phyloP scores from a whole-genome alignment of 2,329 filamentous ascomycete species.

The Cladosporium sp. region DNA sequence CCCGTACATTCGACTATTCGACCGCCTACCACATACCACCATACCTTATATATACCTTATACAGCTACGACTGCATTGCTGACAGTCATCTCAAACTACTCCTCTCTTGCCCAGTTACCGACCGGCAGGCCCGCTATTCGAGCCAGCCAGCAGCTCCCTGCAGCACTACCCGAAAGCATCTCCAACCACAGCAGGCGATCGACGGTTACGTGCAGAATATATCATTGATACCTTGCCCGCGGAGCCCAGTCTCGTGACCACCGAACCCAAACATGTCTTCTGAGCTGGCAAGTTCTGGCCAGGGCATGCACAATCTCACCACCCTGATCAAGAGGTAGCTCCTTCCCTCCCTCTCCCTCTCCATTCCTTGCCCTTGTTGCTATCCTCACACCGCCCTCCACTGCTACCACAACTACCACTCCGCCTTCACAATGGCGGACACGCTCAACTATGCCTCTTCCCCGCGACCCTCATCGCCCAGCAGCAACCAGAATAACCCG shows the following conservation, averaged over 20 bases:
- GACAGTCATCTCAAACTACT: not conserved
- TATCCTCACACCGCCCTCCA: not conserved
- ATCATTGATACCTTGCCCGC: not conserved
- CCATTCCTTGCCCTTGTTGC: conserved; percentile 15
- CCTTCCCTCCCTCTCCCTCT: conserved; percentile 11
- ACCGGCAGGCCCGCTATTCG: not conserved
- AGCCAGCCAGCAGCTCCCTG: not conserved
- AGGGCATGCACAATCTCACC: conserved; percentile 90
- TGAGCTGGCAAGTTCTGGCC: conserved; percentile 3
- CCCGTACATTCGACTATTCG: not conserved
- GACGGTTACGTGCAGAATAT: conserved; percentile 14
- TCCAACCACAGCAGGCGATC: conserved; percentile 4
- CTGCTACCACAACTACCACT: not conserved
- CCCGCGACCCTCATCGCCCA: conserved; percentile 21
- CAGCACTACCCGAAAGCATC: not conserved
- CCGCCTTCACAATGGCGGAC: conserved; percentile 19
- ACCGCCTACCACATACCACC: not conserved
- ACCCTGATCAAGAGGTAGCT: conserved; percentile 93
- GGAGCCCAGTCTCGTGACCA: conserved; percentile 10
- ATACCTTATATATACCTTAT: not conserved
- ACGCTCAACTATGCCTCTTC: conserved; percentile 21
- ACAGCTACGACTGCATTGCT: not conserved
- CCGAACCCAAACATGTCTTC: conserved; percentile 16
- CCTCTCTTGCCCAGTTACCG: not conserved
- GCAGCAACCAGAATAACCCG: conserved; percentile 35